phyloP scores from a whole-genome alignment of 306 rosid genomes.

The Cucurbita ficifolia region DNA sequence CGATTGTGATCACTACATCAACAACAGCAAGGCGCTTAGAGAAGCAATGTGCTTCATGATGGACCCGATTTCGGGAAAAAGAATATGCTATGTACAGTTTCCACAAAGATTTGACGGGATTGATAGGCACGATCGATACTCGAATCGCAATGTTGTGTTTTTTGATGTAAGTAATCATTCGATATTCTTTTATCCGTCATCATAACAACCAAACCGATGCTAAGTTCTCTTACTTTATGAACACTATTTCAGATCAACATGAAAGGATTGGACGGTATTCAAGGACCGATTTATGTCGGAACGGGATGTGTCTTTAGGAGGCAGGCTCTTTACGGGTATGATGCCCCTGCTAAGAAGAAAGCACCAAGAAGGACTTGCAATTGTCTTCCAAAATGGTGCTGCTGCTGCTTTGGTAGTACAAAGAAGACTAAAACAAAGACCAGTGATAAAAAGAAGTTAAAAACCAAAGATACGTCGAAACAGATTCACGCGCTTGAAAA shows the following conservation, averaged over 20 bases:
- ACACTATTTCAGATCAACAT: slow-evolving; percentile 48
- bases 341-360: slow-evolving; percentile 75
- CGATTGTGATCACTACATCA: slow-evolving; percentile 93
- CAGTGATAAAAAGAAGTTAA: slow-evolving; percentile 36
- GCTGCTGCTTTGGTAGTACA: slow-evolving; percentile 49
- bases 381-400: slow-evolving; percentile 88
- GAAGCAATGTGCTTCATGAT: slow-evolving; percentile 97
- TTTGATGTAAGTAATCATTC: slow-evolving; percentile 53
- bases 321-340: slow-evolving; percentile 88
- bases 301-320: slow-evolving; percentile 91
- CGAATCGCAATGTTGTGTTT: slow-evolving; percentile 85
- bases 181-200: background rate
- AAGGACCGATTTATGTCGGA: slow-evolving; percentile 93
- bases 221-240: background rate
- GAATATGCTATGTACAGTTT: slow-evolving; percentile 77
- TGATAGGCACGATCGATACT: slow-evolving; percentile 84
- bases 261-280: slow-evolving; percentile 94
- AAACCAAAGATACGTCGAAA: slow-evolving; percentile 43
- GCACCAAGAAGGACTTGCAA: slow-evolving; percentile 62
- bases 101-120: slow-evolving; percentile 95
- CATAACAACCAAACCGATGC: background rate
- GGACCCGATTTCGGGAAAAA: slow-evolving; percentile 82
- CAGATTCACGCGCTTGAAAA: slow-evolving; percentile 55
- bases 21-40: slow-evolving; percentile 87
- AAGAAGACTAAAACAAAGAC: slow-evolving; percentile 45